Percentiles rank a stretch among this genome's conserved stretches.
These are phyloP conservation scores for Leersia perrieri DNA, from an alignment of 176 grass and related monocot genomes.

Conservation along the genomic window DNA sequence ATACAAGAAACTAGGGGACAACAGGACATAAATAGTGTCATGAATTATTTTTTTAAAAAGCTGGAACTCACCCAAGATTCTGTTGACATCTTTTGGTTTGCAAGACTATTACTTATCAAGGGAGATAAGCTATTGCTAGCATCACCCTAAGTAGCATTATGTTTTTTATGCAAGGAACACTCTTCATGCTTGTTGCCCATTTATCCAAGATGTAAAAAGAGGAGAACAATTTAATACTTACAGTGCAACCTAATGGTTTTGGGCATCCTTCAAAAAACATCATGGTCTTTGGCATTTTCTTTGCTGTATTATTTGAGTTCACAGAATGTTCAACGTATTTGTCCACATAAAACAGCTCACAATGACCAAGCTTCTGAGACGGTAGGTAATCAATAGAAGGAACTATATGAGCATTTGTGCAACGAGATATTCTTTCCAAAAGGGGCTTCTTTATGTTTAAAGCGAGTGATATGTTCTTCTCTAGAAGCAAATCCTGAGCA, in stretches of 20 bases:
- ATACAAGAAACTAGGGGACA: slow-evolving; percentile 2
- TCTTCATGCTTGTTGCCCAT: slow-evolving; percentile 16
- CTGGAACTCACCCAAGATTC: neutral
- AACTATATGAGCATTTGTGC: slow-evolving; percentile 87
- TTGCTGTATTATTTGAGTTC: slow-evolving; percentile 36
- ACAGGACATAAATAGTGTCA: neutral
- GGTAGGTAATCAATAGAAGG: slow-evolving; percentile 82
- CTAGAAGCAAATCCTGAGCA: slow-evolving; percentile 85
- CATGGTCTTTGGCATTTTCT: slow-evolving; percentile 78
- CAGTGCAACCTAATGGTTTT: slow-evolving; percentile 88
- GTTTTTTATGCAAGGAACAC: slow-evolving; percentile 2
- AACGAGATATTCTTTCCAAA: slow-evolving; percentile 76
- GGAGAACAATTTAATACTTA: slow-evolving; percentile 55
- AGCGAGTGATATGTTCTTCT: slow-evolving; percentile 90
- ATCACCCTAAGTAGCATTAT: slow-evolving; percentile 9
- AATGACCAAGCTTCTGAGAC: slow-evolving; percentile 74
- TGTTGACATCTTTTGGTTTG: neutral
- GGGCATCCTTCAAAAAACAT: slow-evolving; percentile 98
- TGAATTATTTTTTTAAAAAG: neutral
- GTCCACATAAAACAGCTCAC: slow-evolving; percentile 90
- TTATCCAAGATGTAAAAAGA: slow-evolving; percentile 22
- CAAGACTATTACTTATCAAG: slow-evolving; percentile 15
- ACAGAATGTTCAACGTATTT: slow-evolving; percentile 73
- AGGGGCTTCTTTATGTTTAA: slow-evolving; percentile 92
- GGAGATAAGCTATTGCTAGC: slow-evolving; percentile 11